Evolutionary conservation across 2,329 filamentous ascomycete genomes (phyloP), one percentile per base, ranked within the genome.

Genomic region (Gaeumannomyces sp.): DNA sequence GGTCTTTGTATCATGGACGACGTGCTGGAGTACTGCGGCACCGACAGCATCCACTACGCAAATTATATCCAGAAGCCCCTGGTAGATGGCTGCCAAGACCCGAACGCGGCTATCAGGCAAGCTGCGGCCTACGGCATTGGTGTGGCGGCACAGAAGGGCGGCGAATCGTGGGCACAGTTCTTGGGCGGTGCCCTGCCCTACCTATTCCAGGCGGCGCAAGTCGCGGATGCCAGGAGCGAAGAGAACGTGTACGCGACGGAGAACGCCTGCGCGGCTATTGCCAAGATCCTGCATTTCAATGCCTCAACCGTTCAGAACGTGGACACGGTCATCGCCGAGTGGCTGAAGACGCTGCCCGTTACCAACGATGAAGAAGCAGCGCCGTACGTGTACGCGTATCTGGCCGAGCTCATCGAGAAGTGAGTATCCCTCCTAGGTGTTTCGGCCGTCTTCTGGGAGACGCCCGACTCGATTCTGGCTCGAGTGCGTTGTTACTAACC

Each of bases 1-100:
- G 94, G 93, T n/a, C 85, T 99, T 64, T 99, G 95, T 81, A 97
- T 99, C 71, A 92, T 97, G 83, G 95, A 99, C 73, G 95, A 99
- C 75, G 94, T 99, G 50, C 85, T 99, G 50, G 95, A 99, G 76
- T 99, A 98, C 80, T 98, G 93, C 74, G 93, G 94, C 0, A 85
- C 89, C 0, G 89, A 96, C 70, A 96, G 92, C 71, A 94, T 90
- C 81, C 87, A 89, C 69, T 99, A 96, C 75, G 89, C 89, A 72
- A 86, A 89, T 70, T 89, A 93, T 73, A 97, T 99, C 71, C 88
- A 93, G 65, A 88, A 93, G 71, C 93, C 95, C 14, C 85, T 99
- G 56, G 83, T 96, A 60, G 87, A 91, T 66, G 95, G 95, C 59
- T 92, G 97, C 81, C 87, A 86, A 71, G 94, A 98, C 72, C 79